Base-by-base conservation (phyloP, 805 yeast species). In the Debaryomyces tyrocola region DNA sequence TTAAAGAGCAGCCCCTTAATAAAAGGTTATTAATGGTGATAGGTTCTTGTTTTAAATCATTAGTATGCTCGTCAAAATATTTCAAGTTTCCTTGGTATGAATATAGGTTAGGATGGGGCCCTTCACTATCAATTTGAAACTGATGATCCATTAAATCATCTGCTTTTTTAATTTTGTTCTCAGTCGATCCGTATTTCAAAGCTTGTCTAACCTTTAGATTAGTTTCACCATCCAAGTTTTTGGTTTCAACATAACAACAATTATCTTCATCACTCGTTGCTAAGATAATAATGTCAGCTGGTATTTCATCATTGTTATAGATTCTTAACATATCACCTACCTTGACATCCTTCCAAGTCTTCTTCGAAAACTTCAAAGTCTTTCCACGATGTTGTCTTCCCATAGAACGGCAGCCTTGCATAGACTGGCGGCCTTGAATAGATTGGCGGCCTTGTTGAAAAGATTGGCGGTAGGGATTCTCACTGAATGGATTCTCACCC, bases 101-200 rank as follows among this genome's bases (percentile, higher is more conserved):
- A 63, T 87, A 87, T 52, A 87, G 69, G 59, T 85, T 86, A 1
- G 90, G 78, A 63, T 87, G 90, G 12, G 95, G 95, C 6, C 90
- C 92, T 67, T 87, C 94, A 69, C 87, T 79, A 54, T 87, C 89
- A n/a, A 87, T 67, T 79, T 85, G 79, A 54, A 85, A 85, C 51
- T 74, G 75, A 43, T 80, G 67, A 28, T 53, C 42, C 34, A 60
- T 54, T 37, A 71, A 56, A 48, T 72, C 75, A 46, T 69, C 72
- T 6, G 76, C 76, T 34, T 59, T 57, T 14, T 45, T 47, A 9
- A 73, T 58, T 43, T 73, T 78, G 49, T 74, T 68, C 12, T 79
- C 71, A 29, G 67, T 72, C 12, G 79, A 67, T 33, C 85, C 77
- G 56, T 82, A 80, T 57, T 85, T 83, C 55, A 87, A 63, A 4